Percentiles rank a stretch among this genome's conserved stretches.
Evolutionary conservation across 2,329 filamentous ascomycete species (phyloP).

Genomic region (Bipolaris oryzae): DNA sequence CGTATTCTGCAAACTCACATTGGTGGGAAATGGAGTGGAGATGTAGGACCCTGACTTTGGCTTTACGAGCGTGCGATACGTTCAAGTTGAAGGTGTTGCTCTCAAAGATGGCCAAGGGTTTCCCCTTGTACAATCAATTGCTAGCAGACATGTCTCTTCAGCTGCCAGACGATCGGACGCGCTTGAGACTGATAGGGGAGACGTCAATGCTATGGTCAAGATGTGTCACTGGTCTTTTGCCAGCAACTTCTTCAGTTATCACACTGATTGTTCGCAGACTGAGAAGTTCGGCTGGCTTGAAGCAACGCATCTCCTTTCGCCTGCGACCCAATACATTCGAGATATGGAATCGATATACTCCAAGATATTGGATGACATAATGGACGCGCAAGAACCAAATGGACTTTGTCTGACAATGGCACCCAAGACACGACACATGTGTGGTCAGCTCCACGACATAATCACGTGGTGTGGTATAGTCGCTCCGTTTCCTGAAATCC

Average conservation of each 20-base stretch:
- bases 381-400: slow-evolving; percentile 54
- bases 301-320: slow-evolving; percentile 54
- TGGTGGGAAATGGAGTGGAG: slow-evolving; percentile 41
- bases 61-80: slow-evolving; percentile 52
- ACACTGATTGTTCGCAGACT: slow-evolving; percentile 49
- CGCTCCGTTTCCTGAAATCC: slow-evolving; percentile 41
- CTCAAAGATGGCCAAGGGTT: slow-evolving; percentile 28
- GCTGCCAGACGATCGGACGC: slow-evolving; percentile 46
- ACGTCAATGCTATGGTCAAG: slow-evolving; percentile 52
- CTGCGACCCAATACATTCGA: slow-evolving; percentile 42
- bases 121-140: slow-evolving; percentile 45
- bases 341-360: slow-evolving; percentile 56
- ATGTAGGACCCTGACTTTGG: slow-evolving; percentile 52
- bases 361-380: slow-evolving; percentile 56
- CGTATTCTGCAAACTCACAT: slow-evolving; percentile 50
- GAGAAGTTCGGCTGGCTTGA: slow-evolving; percentile 59
- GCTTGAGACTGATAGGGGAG: slow-evolving; percentile 51
- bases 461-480: slow-evolving; percentile 54
- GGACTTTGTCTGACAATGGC: slow-evolving; percentile 57
- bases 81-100: slow-evolving; percentile 50
- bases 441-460: slow-evolving; percentile 56
- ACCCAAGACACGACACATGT: slow-evolving; percentile 57
- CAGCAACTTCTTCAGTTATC: slow-evolving; percentile 47
- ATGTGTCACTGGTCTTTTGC: slow-evolving; percentile 55
- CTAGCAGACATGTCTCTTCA: slow-evolving; percentile 50